Evolutionary conservation across 2,329 filamentous ascomycete genomes (phyloP).

Genomic region (Aspergillus brasiliensis): DNA sequence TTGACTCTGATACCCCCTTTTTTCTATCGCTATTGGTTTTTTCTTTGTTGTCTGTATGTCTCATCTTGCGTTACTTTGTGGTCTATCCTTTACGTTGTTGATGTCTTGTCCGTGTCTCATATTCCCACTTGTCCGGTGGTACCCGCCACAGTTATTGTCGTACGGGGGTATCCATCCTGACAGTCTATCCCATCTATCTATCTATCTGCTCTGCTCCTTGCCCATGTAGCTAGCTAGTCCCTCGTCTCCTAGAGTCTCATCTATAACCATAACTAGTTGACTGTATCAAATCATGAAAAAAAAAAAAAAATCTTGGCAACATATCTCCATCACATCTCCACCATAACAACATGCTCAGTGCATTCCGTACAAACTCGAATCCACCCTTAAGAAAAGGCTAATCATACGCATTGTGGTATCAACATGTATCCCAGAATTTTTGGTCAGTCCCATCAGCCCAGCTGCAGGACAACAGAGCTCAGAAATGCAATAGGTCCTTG

Average conservation of each 20-base stretch:
- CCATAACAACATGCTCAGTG: not conserved
- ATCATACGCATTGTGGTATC: not conserved
- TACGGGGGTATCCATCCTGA: not conserved
- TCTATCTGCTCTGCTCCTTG: not conserved
- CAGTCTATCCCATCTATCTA: not conserved
- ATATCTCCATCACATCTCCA: not conserved
- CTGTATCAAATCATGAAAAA: not conserved
- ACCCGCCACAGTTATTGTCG: not conserved
- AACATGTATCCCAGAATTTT: conserved; percentile 4
- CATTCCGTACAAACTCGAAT: not conserved
- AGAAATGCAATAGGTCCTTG: not conserved
- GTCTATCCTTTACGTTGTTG: not conserved
- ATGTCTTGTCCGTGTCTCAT: not conserved
- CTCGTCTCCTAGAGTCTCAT: not conserved
- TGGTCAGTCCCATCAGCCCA: conserved; percentile 8
- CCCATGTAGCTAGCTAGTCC: not conserved
- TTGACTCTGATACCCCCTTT: not conserved
- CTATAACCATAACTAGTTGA: not conserved
- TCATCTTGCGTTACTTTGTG: not conserved
- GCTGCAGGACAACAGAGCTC: conserved; percentile 7
- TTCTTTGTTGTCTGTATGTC: not conserved
- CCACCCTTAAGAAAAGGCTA: not conserved
- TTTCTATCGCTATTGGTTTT: not conserved
- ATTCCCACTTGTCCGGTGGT: not conserved
- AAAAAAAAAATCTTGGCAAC: not conserved